Evolutionary conservation across 768 basidiomycete genomes (phyloP), one percentile per base, ranked within the genome.

Genomic region (Suillus hirtellus): DNA sequence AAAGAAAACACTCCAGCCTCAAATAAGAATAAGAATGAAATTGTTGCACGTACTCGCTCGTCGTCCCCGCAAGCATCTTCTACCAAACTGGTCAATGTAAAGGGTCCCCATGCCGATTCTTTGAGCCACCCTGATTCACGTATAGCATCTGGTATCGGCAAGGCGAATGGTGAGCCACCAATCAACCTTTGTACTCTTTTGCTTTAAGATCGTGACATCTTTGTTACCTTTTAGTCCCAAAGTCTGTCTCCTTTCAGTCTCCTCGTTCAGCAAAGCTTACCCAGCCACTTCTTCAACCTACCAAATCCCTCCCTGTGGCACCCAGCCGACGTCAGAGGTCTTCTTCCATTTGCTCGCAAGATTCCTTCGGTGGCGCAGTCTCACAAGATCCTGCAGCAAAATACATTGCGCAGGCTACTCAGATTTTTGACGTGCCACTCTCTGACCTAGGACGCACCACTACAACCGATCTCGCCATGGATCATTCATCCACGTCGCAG

Each of bases 311-410:
- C 63, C 73, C 66, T 21, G 17, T 66, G 15, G 61, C 66, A 60
- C 67, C 65, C 15, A 69, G 68, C 21, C 67, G 64, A 31, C 66
- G 63, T n/a, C 70, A 55, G 53, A 73, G 79, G 31, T 79, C 79
- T n/a, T 75, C 74, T 24, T 78, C 79, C 7, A 69, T 68, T 43
- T 71, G 73, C 10, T 87, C 87, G 4, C 81, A 84, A 70, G 88
- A 89, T 71, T 90, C 89, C 2, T 89, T 90, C 64, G 86, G 80
- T 46, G 83, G 80, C 40, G 78, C 79, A 42, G 65, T 80, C n/a
- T 78, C 82, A 1, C 78, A 80, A 43, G 81, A 87, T 63, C 80
- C 79, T 10, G 80, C 80, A 35, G 77, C 80, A 60, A 73, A 71
- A 34, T 83, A 80, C 65, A 65, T 88, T 5, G 79, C 82, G 15